These are phyloP conservation scores for Benincasa hispida DNA, from an alignment of 306 rosid genomes.

Conservation along the genomic window DNA sequence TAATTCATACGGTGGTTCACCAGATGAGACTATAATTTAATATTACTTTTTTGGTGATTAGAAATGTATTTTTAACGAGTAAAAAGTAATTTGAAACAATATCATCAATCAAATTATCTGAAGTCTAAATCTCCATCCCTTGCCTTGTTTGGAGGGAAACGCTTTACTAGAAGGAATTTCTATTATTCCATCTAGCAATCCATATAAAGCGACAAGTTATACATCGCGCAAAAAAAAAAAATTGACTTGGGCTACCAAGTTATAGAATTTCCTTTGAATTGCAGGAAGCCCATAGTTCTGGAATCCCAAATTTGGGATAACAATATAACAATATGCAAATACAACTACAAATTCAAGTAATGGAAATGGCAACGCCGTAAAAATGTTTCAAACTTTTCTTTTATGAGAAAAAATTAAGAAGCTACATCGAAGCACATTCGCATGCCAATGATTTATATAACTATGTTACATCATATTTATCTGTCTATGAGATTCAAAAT, in stretches of 20 bases:
- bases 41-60: too few species aligned
- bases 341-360: neutral
- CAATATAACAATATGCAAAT: neutral
- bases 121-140: neutral
- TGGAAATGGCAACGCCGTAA: neutral
- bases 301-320: neutral
- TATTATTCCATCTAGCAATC: neutral
- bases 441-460: conserved; percentile 6
- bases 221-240: neutral
- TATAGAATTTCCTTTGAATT: neutral
- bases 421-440: conserved; percentile 11
- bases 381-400: conserved; percentile 1
- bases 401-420: neutral
- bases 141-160: too few species aligned
- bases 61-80: too few species aligned
- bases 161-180: too few species aligned
- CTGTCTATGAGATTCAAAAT: conserved; percentile 70
- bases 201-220: neutral
- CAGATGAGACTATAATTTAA: too few species aligned
- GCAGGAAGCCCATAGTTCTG: neutral
- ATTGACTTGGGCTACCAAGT: neutral
- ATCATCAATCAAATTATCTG: neutral
- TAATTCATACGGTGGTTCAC: too few species aligned
- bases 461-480: conserved; percentile 54
- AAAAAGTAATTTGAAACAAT: too few species aligned